Evolutionary conservation across 805 yeast genomes (phyloP), one percentile per base, ranked within the genome.

Genomic region (Myxozyma monticola): DNA sequence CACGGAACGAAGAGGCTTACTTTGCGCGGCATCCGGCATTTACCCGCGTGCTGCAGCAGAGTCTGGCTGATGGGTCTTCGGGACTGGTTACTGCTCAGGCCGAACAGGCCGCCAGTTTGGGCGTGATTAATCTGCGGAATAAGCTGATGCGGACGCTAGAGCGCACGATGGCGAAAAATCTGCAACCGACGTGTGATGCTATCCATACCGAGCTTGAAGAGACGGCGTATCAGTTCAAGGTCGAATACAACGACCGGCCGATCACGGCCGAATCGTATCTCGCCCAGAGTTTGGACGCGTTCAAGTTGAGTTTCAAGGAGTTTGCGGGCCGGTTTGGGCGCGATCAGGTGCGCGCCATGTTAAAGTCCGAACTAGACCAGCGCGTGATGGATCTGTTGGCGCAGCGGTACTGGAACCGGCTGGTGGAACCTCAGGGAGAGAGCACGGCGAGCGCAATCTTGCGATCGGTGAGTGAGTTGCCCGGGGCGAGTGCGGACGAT

Each of bases 181-280:
- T 93, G 48, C 83, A 82, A 56, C 98, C 99, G 21, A 89, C 97
- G 12, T 88, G 88, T 45, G 75, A 78, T 39, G 76, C 90, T 5
- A 91, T 93, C 44, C 87, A 86, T 54, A 90, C 82, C 63, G 99
- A 93, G 67, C 76, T 90, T 37, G 99, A 95, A 66, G 99, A 95
- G 62, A 81, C 97, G 0, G 73, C 93, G 1, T 93, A 93, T 66
- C 82, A 84, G 65, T 93, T 88, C 72, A 93, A 93, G 67, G 99
- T 93, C 21, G 97, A 93, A 68, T 93, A 89, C 69, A 93, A 93
- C 65, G 99, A 93, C 68, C 79, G 97, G 46, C 87, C 85, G 30
- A 74, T 93, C 56, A 93, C 99, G 0, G 96, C 98, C 14, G 93
- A 89, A 63, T 88, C 95, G 51, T 93, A 93, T 65, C 75, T 93